A percentile compares a stretch with the other conserved stretches of the same genome.
phyloP scores from a whole-genome alignment of 306 rosid species.

The Aeschynomene evenia region DNA sequence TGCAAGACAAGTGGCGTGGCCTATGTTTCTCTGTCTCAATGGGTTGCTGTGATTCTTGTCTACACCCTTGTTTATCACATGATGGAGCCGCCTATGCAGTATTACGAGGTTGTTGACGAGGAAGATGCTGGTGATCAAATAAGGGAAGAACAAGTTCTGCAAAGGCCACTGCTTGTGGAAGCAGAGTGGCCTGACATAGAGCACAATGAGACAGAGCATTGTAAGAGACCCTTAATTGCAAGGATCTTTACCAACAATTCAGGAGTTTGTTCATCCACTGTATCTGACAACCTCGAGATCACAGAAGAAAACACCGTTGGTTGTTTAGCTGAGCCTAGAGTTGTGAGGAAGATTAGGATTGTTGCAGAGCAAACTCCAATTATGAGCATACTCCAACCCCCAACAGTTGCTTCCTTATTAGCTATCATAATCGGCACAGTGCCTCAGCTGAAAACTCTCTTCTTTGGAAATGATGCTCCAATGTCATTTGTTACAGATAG shows the following conservation, averaged over 20 bases:
- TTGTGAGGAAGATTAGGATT: slow-evolving; percentile 69
- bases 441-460: slow-evolving; percentile 63
- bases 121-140: slow-evolving; percentile 20
- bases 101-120: slow-evolving; percentile 64
- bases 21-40: slow-evolving; percentile 77
- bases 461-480: slow-evolving; percentile 73
- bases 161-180: slow-evolving; percentile 82
- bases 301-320: slow-evolving; percentile 45
- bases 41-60: slow-evolving; percentile 85
- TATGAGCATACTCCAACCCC: slow-evolving; percentile 79
- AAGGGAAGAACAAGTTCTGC: slow-evolving; percentile 40
- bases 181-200: slow-evolving; percentile 97
- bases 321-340: slow-evolving; percentile 85
- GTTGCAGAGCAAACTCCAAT: slow-evolving; percentile 84
- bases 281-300: slow-evolving; percentile 51
- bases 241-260: slow-evolving; percentile 57
- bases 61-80: slow-evolving; percentile 91
- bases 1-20: slow-evolving; percentile 83
- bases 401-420: slow-evolving; percentile 78
- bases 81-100: slow-evolving; percentile 93
- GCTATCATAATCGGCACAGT: slow-evolving; percentile 74
- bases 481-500: slow-evolving; percentile 67
- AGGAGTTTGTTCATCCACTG: slow-evolving; percentile 34
- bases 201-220: slow-evolving; percentile 81
- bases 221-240: slow-evolving; percentile 74